phyloP scores from a whole-genome alignment of 169 alveolate species.

The Eimeria praecox region DNA sequence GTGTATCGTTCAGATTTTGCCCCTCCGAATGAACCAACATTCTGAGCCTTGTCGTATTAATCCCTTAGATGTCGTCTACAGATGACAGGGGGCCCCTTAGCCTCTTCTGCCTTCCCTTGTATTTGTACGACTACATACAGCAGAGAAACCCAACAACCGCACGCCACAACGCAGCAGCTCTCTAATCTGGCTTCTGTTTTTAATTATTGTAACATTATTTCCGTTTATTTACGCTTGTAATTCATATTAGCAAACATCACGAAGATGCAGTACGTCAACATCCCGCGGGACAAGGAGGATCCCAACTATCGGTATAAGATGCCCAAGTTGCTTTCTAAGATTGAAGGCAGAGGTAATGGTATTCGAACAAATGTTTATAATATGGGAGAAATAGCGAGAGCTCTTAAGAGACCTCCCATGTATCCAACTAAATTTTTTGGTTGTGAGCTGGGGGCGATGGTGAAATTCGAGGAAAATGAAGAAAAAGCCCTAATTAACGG shows the following conservation, averaged over 20 bases:
- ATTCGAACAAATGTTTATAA: conserved; percentile 98
- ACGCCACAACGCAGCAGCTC: not conserved
- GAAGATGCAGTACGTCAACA: conserved; percentile 42
- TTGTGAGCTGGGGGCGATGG: conserved; percentile 97
- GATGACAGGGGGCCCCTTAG: conserved; percentile 47
- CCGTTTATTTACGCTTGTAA: not conserved
- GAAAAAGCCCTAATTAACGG: conserved; percentile 98
- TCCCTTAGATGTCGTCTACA: conserved; percentile 34
- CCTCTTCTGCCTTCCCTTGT: not conserved
- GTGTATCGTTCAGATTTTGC: not conserved
- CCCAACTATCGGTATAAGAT: conserved; percentile 86
- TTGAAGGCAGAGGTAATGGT: conserved; percentile 88
- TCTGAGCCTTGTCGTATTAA: not conserved
- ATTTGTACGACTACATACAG: not conserved
- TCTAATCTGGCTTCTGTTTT: not conserved
- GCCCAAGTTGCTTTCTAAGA: conserved; percentile 86
- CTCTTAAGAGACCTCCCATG: conserved; percentile 93
- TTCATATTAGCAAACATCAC: not conserved
- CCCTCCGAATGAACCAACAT: conserved; percentile 30
- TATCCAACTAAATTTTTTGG: conserved; percentile 97
- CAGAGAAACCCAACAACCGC: not conserved
- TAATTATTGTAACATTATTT: not conserved
- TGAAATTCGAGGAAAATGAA: conserved; percentile 96
- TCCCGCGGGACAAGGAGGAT: conserved; percentile 80
- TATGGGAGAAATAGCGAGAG: conserved; percentile 98